Evolutionary conservation across 2,329 filamentous ascomycete genomes (phyloP).

Genomic region (Zymoseptoria ardabiliae): DNA sequence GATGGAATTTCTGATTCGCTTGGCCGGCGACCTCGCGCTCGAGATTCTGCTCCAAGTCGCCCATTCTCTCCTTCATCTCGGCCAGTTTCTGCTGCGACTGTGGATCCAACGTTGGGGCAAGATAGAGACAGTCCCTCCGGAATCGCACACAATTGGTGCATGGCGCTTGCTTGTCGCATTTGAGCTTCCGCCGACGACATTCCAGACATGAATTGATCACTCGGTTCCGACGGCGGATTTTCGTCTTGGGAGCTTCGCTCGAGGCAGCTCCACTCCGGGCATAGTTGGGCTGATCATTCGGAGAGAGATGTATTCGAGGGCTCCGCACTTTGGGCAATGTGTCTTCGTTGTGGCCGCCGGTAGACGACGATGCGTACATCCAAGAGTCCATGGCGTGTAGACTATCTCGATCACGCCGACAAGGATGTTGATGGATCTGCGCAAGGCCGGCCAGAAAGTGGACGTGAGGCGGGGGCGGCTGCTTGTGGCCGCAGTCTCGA

Average conservation of each 20-base stretch:
- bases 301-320: not conserved
- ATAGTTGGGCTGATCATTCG: not conserved
- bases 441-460: not conserved
- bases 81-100: slow-evolving; percentile 62
- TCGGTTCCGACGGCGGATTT: slow-evolving; percentile 25
- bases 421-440: not conserved
- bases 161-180: slow-evolving; percentile 66
- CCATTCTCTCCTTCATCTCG: slow-evolving; percentile 73
- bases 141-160: slow-evolving; percentile 59
- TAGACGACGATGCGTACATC: slow-evolving; percentile 10
- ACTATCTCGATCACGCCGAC: not conserved
- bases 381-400: slow-evolving; percentile 9
- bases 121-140: slow-evolving; percentile 52
- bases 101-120: slow-evolving; percentile 61
- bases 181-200: slow-evolving; percentile 68
- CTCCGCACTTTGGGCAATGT: not conserved
- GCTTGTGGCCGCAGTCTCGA: not conserved
- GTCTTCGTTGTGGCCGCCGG: not conserved
- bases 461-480: not conserved
- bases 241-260: not conserved
- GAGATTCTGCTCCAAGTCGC: slow-evolving; percentile 60
- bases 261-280: not conserved
- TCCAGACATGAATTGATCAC: slow-evolving; percentile 64
- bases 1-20: slow-evolving; percentile 17
- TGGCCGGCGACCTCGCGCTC: slow-evolving; percentile 58